Base-by-base conservation (phyloP, 805 yeast species). In the Cyberlindnera nakhonratchasimensis region DNA sequence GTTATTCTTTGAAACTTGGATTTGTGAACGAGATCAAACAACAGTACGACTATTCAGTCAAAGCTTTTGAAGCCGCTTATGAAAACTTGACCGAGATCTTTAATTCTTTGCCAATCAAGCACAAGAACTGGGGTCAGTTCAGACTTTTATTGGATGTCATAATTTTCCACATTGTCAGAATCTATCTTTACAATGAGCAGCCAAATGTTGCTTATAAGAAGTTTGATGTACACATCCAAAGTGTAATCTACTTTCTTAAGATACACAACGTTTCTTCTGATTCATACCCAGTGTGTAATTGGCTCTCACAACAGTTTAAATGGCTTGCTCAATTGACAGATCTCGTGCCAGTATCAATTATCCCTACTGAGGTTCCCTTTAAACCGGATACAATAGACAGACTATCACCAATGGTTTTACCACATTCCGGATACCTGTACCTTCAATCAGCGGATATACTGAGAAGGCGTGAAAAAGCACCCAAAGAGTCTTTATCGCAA, bases 271-370 rank as follows among this genome's bases (percentile, higher is more conserved):
- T 64, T 12, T 40, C 48, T 2, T 51, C 56, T 10, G 55, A 47
- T 12, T 52, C 63, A 6, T 64, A 54, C 43, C 48, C 67, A 0
- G 63, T 62, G 5, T 48, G 55, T 18, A 59, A 69, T 30, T 86
- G 95, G 95, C 53, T 71, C 10, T 72, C 81, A 0, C 55, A 64
- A n/a, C 95, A 86, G 54, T 74, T 77, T 49, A 72, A 77, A 31
- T 75, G 84, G 80, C 63, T 86, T 11, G 87, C 84, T 0, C 76
- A 81, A 43, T 57, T 83, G 14, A 62, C 80, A 39, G 70, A 65
- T 9, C 39, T 61, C n/a, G 65, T 75, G 1, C 85, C 85, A 0
- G 62, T 60, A 2, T 50, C 54, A 11, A 42, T 66, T 4, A 59
- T 74, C 5, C 74, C 75, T 3, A 51, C 63, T 3, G 71, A 66